Conservation (phyloP, 345 rosid genomes). For the Triadica sebifera region DNA sequence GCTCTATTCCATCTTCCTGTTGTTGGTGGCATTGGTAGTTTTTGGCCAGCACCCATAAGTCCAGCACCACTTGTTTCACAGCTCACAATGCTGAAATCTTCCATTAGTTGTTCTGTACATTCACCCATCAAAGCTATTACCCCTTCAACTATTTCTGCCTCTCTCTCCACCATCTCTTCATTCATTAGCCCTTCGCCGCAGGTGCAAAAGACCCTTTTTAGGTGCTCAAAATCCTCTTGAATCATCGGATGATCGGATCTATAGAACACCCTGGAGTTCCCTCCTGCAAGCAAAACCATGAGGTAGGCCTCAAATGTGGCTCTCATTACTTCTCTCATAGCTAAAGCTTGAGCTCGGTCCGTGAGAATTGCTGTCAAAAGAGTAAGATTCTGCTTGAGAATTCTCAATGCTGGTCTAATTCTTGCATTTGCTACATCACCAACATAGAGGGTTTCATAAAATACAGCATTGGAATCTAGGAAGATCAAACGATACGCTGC, state of each 20-base stretch:
- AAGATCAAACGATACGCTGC: slow-evolving; percentile 79
- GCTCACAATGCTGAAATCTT: slow-evolving; percentile 63
- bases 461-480: slow-evolving; percentile 64
- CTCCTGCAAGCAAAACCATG: slow-evolving; percentile 89
- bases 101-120: slow-evolving; percentile 72
- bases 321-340: slow-evolving; percentile 74
- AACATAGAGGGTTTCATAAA: slow-evolving; percentile 68
- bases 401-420: slow-evolving; percentile 55
- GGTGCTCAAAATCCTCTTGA: slow-evolving; percentile 65
- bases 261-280: slow-evolving; percentile 50
- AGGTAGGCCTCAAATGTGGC: slow-evolving; percentile 75
- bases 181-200: slow-evolving; percentile 75
- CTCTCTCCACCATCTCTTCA: slow-evolving; percentile 62
- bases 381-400: slow-evolving; percentile 70
- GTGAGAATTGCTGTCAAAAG: slow-evolving; percentile 66
- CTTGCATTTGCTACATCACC: slow-evolving; percentile 60
- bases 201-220: slow-evolving; percentile 61
- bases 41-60: slow-evolving; percentile 45
- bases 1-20: slow-evolving; percentile 74
- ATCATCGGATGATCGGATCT: slow-evolving; percentile 54
- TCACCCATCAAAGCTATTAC: slow-evolving; percentile 69
- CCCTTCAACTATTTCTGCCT: slow-evolving; percentile 73
- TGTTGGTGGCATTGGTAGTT: slow-evolving; percentile 74
- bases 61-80: slow-evolving; percentile 58
- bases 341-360: slow-evolving; percentile 68